Percentiles rank a stretch among this genome's conserved stretches.
Conservation (phyloP, 352 stramenopile genomes). For the Pythium brachiatum region DNA sequence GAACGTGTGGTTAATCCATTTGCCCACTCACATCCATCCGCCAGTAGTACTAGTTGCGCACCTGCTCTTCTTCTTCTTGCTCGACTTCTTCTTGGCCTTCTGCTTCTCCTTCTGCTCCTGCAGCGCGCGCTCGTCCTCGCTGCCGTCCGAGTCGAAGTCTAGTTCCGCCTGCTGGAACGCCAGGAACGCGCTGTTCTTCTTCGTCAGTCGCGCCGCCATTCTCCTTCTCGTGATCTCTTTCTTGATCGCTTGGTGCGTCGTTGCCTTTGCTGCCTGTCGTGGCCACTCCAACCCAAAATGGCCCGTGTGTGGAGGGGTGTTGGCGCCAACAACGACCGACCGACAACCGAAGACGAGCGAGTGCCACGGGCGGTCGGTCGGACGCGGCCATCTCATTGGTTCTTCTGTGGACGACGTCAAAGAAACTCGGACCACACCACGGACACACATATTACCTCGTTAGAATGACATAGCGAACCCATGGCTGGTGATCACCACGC, state of each 20-base stretch:
- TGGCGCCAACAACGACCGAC: constrained; percentile 10
- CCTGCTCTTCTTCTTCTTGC: constrained; percentile 77
- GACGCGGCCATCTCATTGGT: constrained; percentile 15
- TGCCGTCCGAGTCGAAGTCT: constrained; percentile 50
- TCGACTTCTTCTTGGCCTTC: constrained; percentile 72
- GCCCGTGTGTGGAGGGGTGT: background rate
- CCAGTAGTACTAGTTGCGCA: too few relatives aligned
- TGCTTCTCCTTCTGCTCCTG: constrained; percentile 58
- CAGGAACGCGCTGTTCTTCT: constrained; percentile 74
- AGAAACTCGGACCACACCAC: constrained; percentile 14
- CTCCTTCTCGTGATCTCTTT: background rate
- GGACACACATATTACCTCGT: constrained; percentile 11
- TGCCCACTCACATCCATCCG: too few relatives aligned
- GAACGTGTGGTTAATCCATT: too few relatives aligned
- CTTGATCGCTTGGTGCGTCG: background rate
- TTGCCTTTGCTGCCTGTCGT: constrained; percentile 1
- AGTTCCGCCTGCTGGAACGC: constrained; percentile 50
- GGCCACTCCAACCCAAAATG: background rate
- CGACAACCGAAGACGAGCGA: constrained; percentile 13
- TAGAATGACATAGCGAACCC: constrained; percentile 7
- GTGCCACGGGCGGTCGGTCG: constrained; percentile 11
- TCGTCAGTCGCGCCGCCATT: constrained; percentile 23
- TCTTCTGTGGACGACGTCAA: constrained; percentile 8
- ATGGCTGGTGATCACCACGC: too few relatives aligned
- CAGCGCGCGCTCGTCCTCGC: constrained; percentile 45